A percentile compares a stretch with the other conserved stretches of the same genome.
These are phyloP conservation scores for Erysimum cheiranthoides DNA, from an alignment of 345 rosid species.

Conservation along the genomic window DNA sequence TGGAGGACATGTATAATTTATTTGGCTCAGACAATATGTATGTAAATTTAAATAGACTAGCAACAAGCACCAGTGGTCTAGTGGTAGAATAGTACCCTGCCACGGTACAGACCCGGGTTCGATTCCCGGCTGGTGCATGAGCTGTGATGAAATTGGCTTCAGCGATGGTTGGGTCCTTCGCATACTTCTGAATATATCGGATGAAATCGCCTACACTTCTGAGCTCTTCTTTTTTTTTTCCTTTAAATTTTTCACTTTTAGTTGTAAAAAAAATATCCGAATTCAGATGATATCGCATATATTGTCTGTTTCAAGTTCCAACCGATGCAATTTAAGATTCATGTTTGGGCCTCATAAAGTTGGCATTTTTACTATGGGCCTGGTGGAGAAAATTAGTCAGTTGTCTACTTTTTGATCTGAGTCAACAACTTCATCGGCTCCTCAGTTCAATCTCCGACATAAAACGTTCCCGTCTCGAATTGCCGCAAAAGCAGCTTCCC, in stretches of 20 bases:
- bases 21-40: background rate
- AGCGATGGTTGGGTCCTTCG: constrained; percentile 22
- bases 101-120: constrained; percentile 75
- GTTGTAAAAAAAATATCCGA: no score
- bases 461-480: background rate
- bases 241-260: no score
- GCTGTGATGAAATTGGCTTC: constrained; percentile 4
- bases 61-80: constrained; percentile 47
- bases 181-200: background rate
- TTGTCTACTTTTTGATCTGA: background rate
- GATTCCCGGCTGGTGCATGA: constrained; percentile 74
- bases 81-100: constrained; percentile 66
- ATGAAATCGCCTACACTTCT: background rate
- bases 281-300: background rate
- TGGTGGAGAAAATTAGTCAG: no score
- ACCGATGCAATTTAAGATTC: background rate
- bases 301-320: background rate
- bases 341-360: constrained; percentile 14
- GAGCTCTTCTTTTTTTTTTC: constrained; percentile 28
- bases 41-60: background rate
- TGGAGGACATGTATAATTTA: no score
- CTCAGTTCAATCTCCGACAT: background rate
- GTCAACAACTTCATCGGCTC: background rate
- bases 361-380: background rate
- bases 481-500: background rate